These are phyloP conservation scores for Wickerhamomyces sp. DNA, from an alignment of 1,139 yeast species.

Conservation along the genomic window DNA sequence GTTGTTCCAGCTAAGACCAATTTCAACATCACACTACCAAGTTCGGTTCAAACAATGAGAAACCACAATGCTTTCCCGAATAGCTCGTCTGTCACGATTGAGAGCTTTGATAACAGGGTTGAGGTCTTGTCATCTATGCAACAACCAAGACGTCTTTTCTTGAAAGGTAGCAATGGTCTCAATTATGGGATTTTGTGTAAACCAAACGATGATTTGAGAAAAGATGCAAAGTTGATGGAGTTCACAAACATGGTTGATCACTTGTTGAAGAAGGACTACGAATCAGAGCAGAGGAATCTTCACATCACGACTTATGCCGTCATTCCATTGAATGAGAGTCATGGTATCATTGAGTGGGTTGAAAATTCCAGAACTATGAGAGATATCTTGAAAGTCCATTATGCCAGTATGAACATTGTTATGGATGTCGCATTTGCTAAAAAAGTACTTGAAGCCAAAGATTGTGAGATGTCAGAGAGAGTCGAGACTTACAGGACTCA, in stretches of 20 bases:
- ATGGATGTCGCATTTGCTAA: constrained; percentile 19
- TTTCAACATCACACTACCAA: constrained; percentile 63
- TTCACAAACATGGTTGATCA: constrained; percentile 85
- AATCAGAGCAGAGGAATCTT: constrained; percentile 67
- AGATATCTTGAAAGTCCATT: constrained; percentile 48
- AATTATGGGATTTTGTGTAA: constrained; percentile 75
- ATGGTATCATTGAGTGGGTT: constrained; percentile 94
- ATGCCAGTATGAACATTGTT: constrained; percentile 33
- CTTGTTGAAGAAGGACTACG: constrained; percentile 58
- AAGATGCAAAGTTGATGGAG: constrained; percentile 93
- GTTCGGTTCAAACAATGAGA: constrained; percentile 38
- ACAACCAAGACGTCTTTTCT: constrained; percentile 73
- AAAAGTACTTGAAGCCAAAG: constrained; percentile 19
- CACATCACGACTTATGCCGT: constrained; percentile 82
- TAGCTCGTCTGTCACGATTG: constrained; percentile 47
- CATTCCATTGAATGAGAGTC: constrained; percentile 76
- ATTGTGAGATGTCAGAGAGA: constrained; percentile 24
- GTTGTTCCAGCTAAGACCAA: constrained; percentile 81
- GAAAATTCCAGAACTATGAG: constrained; percentile 78
- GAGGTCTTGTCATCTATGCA: constrained; percentile 77
- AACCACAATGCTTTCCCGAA: constrained; percentile 50
- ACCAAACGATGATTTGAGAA: constrained; percentile 84
- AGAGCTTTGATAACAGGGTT: constrained; percentile 56
- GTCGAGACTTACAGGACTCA: constrained; percentile 24
- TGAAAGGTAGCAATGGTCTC: constrained; percentile 75